Percentiles rank a stretch among this genome's conserved stretches.
Conservation (phyloP, 805 yeast genomes). For the Candida krabiensis region DNA sequence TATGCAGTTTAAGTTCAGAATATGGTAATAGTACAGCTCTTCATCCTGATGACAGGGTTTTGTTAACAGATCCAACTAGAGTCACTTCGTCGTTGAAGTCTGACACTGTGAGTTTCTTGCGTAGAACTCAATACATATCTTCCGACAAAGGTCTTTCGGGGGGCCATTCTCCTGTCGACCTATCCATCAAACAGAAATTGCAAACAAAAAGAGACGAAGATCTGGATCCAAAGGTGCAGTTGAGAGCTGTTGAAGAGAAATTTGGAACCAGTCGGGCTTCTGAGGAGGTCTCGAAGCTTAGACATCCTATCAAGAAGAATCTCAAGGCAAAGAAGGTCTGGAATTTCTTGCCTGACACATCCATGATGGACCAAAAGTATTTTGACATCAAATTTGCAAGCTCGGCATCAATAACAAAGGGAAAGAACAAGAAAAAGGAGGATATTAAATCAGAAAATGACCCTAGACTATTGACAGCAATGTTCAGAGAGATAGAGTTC, state of each 20-base stretch:
- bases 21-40: conserved; percentile 38
- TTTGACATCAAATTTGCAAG: conserved; percentile 62
- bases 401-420: conserved; percentile 47
- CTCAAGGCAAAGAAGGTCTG: conserved; percentile 74
- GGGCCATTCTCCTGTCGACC: conserved; percentile 21
- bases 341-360: conserved; percentile 86
- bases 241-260: conserved; percentile 71
- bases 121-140: conserved; percentile 92
- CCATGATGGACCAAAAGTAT: conserved; percentile 81
- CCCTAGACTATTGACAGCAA: conserved; percentile 51
- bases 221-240: conserved; percentile 61
- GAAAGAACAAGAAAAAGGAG: conserved; percentile 33
- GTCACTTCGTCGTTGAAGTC: conserved; percentile 42
- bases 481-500: conserved; percentile 73
- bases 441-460: conserved; percentile 32
- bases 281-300: conserved; percentile 43
- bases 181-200: conserved; percentile 16
- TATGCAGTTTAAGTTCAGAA: conserved; percentile 33
- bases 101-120: conserved; percentile 55
- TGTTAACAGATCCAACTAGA: conserved; percentile 77
- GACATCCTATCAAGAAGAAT: conserved; percentile 77
- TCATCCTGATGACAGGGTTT: conserved; percentile 74
- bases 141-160: conserved; percentile 45
- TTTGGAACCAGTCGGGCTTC: conserved; percentile 54
- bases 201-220: conserved; percentile 33